Base-by-base conservation (phyloP, 768 basidiomycete species). In the Suillus ampliporus region DNA sequence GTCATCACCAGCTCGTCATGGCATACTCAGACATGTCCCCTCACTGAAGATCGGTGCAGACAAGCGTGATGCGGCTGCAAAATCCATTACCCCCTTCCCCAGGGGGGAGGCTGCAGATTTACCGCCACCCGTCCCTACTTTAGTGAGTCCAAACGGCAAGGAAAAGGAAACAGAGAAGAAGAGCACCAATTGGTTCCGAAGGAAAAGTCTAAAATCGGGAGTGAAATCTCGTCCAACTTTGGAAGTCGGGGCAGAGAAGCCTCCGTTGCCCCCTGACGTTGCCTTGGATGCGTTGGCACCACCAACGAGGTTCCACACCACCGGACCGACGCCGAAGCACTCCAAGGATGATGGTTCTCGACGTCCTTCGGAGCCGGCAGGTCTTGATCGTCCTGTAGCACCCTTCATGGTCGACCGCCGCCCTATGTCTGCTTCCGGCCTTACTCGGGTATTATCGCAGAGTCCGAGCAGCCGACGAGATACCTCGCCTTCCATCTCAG, bases 161-260 rank as follows among this genome's bases (percentile, higher is more conserved):
- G 74, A 71, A 58, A 79, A 69, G 79, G 79, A 83, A 67, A 66
- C 79, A 67, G 82, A 78, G 47, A 79, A 78, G 60, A 82, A 82
- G 66, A 43, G 68, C 61, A 68, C 69, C 62, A 44, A 64, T 8
- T 76, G 78, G 78, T 64, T 76, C 50, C 77, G 72, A 53, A 61
- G 69, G 52, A 67, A 65, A 48, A 70, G 74, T 13, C 44, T 68
- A 57, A 77, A 56, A 46, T 65, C 41, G 4, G 46, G 46, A 34
- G 51, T 34, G 56, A 74, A 65, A 60, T 37, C 65, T 44, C 76
- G 72, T 14, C 68, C 71, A 34, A 64, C 48, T 44, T 72, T 58
- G 48, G 74, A 74, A 35, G 51, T 44, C 17, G 67, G 56, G 26
- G 5, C 58, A 17, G 67, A 69, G n/a, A 52, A 43, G 48, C 66